Conservation (phyloP, 2,329 filamentous ascomycete species). For the Dothideomycetes sp. region DNA sequence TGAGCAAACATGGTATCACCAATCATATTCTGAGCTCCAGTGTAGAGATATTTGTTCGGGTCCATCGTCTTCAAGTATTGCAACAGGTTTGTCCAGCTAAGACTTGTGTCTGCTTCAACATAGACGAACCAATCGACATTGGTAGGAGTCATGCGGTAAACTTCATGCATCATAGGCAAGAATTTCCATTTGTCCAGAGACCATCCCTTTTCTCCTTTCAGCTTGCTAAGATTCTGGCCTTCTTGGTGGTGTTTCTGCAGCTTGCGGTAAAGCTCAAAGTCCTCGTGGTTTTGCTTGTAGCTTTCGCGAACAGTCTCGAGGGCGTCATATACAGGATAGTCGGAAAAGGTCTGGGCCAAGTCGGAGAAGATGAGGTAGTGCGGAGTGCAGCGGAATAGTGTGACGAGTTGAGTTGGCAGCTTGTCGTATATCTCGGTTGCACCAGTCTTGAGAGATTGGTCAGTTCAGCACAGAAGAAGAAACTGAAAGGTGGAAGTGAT, state of each 20-base stretch:
- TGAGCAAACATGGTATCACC: constrained; percentile 31
- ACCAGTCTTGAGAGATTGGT: constrained; percentile 42
- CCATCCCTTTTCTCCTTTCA: constrained; percentile 33
- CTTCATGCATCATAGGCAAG: constrained; percentile 42
- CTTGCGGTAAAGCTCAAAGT: constrained; percentile 23
- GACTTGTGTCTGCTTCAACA: constrained; percentile 45
- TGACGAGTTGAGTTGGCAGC: constrained; percentile 44
- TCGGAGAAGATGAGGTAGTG: constrained; percentile 40
- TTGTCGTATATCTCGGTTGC: constrained; percentile 47
- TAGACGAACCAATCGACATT: constrained; percentile 46
- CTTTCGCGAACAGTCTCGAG: constrained; percentile 15
- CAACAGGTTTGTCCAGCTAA: constrained; percentile 35
- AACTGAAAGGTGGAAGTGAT: background rate
- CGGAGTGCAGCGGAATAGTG: constrained; percentile 40
- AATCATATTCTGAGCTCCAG: constrained; percentile 32
- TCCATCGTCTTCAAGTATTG: constrained; percentile 40
- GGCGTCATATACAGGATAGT: constrained; percentile 25
- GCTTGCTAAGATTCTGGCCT: constrained; percentile 19
- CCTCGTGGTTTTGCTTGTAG: constrained; percentile 18
- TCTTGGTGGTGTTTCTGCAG: constrained; percentile 19
- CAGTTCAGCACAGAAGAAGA: too few relatives aligned
- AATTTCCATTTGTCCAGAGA: constrained; percentile 48
- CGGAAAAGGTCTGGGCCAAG: constrained; percentile 33
- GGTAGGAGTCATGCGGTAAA: constrained; percentile 33
- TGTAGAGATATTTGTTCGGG: constrained; percentile 32